These are phyloP conservation scores for Psidium friedrichsthalianum DNA, from an alignment of 345 rosid species.

Conservation along the genomic window DNA sequence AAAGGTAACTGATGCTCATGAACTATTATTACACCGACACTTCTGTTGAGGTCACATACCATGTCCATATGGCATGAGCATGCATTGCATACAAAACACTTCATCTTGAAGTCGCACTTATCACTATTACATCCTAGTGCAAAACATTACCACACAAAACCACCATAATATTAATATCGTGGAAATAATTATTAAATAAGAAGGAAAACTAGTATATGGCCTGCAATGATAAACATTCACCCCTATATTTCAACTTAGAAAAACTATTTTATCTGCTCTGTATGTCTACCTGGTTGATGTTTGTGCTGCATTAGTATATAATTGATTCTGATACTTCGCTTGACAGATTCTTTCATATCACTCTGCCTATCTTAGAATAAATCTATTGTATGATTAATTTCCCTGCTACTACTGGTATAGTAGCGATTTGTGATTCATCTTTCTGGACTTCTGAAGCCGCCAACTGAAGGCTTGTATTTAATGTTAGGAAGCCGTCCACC, in stretches of 20 bases:
- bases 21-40: not conserved
- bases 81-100: not conserved
- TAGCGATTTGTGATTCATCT: not conserved
- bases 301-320: not conserved
- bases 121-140: not conserved
- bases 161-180: not conserved
- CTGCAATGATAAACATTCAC: not conserved
- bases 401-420: not conserved
- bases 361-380: not conserved
- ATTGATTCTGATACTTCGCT: not conserved
- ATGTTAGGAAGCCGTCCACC: constrained; percentile 86
- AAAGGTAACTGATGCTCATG: constrained; percentile 41
- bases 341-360: not conserved
- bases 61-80: not conserved
- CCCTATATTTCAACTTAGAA: not conserved
- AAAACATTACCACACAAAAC: not conserved
- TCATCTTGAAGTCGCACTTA: not conserved
- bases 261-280: not conserved
- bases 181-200: not conserved
- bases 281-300: not conserved
- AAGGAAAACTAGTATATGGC: not conserved
- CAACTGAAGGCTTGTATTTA: not conserved
- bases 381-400: not conserved
- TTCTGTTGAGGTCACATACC: not conserved
- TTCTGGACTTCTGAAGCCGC: not conserved